Percentiles rank a stretch among this genome's conserved stretches.
phyloP scores from a whole-genome alignment of 2,329 filamentous ascomycete species.

The Sporothrix inflata region DNA sequence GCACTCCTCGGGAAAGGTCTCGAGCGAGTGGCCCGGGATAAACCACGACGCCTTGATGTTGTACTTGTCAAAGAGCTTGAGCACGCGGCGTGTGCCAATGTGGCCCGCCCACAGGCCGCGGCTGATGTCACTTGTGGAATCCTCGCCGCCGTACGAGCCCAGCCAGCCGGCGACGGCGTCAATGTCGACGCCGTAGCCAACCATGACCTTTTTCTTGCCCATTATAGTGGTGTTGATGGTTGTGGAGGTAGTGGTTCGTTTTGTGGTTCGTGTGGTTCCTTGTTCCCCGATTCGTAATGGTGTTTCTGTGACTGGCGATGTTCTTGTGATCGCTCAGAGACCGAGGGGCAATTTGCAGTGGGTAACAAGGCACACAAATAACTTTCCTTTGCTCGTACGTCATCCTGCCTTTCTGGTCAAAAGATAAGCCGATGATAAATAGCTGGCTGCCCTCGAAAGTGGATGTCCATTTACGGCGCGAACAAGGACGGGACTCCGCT shows the following conservation, averaged over 20 bases:
- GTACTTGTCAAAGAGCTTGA: conserved; percentile 74
- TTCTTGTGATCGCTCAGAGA: too few species aligned
- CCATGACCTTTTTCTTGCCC: conserved; percentile 32
- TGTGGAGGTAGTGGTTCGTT: not conserved
- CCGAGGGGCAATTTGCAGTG: too few species aligned
- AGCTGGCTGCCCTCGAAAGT: too few species aligned
- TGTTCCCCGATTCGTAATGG: too few species aligned
- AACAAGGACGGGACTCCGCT: not conserved
- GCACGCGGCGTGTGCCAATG: conserved; percentile 64
- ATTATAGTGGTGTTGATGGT: conserved; percentile 21
- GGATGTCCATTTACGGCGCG: too few species aligned
- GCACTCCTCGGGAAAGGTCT: conserved; percentile 53
- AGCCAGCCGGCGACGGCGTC: conserved; percentile 79
- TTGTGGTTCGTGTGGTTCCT: too few species aligned
- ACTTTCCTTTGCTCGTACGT: not conserved
- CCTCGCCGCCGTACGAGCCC: conserved; percentile 73
- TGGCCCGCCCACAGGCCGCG: conserved; percentile 71
- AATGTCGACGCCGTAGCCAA: conserved; percentile 70
- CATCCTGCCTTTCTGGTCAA: not conserved
- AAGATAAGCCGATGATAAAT: not conserved
- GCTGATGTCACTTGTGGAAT: conserved; percentile 69
- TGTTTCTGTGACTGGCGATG: too few species aligned
- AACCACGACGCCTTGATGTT: conserved; percentile 67
- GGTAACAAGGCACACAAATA: too few species aligned
- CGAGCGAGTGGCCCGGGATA: conserved; percentile 53